Percentiles rank a stretch among this genome's conserved stretches.
These are phyloP conservation scores for Porcisia hertigi DNA, from an alignment of 208 protist genomes.

Conservation along the genomic window DNA sequence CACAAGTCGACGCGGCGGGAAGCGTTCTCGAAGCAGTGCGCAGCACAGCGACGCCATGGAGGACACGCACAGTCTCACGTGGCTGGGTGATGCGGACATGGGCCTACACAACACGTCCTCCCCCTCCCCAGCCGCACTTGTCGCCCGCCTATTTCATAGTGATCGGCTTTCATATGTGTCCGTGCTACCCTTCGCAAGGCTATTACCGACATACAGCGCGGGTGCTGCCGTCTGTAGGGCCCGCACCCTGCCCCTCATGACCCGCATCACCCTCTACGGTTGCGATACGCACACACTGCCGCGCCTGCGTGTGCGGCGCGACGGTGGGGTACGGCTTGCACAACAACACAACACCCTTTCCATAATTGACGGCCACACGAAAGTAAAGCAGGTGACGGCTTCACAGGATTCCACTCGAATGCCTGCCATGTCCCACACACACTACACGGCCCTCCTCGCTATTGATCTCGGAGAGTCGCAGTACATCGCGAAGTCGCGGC, in stretches of 20 bases:
- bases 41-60: background rate
- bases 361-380: background rate
- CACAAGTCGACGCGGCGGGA: background rate
- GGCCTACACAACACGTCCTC: background rate
- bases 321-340: conserved; percentile 16
- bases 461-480: conserved; percentile 7
- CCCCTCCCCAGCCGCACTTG: background rate
- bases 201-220: background rate
- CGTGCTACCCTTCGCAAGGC: background rate
- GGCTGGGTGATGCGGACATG: conserved; percentile 1
- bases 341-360: background rate
- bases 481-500: background rate
- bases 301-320: conserved; percentile 23
- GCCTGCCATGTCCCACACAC: conserved; percentile 22
- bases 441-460: conserved; percentile 28
- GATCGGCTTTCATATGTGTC: conserved; percentile 9
- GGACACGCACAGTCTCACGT: conserved; percentile 3
- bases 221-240: background rate
- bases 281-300: conserved; percentile 9
- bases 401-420: conserved; percentile 2
- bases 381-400: background rate
- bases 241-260: conserved; percentile 7
- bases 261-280: conserved; percentile 25
- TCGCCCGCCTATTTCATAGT: conserved; percentile 15
- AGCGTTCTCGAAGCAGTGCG: background rate